Conservation (phyloP, 1,139 yeast species). For the Geotrichum fermentans region DNA sequence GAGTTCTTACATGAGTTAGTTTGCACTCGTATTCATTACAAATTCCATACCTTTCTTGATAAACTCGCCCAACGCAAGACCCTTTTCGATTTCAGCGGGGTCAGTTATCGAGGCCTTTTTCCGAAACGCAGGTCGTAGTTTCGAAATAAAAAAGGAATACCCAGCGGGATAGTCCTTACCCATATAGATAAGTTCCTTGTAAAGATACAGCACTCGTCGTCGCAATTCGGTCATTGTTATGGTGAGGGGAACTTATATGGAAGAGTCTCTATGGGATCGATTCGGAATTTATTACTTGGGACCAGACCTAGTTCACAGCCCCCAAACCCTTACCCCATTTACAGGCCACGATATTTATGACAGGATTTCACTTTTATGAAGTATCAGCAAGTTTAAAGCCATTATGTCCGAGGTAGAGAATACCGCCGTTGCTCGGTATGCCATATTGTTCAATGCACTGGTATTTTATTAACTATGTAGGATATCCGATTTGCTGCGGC, state of each 20-base stretch:
- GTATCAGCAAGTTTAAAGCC: not conserved
- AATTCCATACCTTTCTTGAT: constrained; percentile 31
- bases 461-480: constrained; percentile 19
- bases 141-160: constrained; percentile 30
- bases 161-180: constrained; percentile 40
- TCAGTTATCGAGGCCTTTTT: constrained; percentile 26
- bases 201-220: constrained; percentile 33
- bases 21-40: not conserved
- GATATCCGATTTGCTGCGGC: constrained; percentile 29
- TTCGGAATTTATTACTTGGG: no score
- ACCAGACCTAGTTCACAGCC: no score
- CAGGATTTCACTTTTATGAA: not conserved
- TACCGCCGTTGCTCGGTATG: constrained; percentile 17
- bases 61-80: constrained; percentile 37
- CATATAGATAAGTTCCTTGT: constrained; percentile 39
- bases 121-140: constrained; percentile 34
- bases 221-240: constrained; percentile 21
- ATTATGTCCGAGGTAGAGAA: constrained; percentile 8
- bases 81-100: constrained; percentile 31
- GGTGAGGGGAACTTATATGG: no score
- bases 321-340: constrained; percentile 1
- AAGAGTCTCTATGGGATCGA: no score
- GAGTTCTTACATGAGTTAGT: constrained; percentile 26
- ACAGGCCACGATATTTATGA: constrained; percentile 3
- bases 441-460: no score